Evolutionary conservation across 495 filamentous ascomycete genomes (phyloP), one percentile per base, ranked within the genome.

Genomic region (Neurospora intermedia): DNA sequence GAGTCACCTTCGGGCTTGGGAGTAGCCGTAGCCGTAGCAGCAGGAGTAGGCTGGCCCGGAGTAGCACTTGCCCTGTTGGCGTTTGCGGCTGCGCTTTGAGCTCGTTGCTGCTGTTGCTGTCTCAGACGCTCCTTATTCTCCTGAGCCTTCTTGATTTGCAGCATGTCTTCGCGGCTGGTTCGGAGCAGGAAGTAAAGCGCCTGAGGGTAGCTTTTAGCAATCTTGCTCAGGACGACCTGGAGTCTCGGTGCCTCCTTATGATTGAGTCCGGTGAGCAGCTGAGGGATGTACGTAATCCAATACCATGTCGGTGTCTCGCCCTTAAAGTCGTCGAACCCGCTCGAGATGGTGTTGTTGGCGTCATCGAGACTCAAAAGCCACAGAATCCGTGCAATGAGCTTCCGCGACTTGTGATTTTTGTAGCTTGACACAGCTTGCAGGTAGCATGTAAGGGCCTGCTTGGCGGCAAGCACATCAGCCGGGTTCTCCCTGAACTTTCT

Each of bases 201-300:
- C 77, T 99, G 96, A 3, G 96, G 96, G 80, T 94, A 98, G 3
- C 89, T 86, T 84, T 97, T 98, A 43, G 96, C 96, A 77, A 99
- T 94, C 84, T 97, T 98, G 31, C 92, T 86, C 27, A 99, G 85
- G 43, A 99, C 91, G 66, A 83, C 86, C 72, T 94, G 90, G 73
- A 94, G 91, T 69, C 96, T 89, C n/a, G 88, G 88, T 18, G 93
- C 94, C 82, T 99, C 96, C 72, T 93, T 93, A 75, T 97, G 91
- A 11, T 91, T 92, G 73, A 98, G 85, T 70, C 94, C 94, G 48
- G 91, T 93, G 39, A 99, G 86, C 54, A 99, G 88, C 79, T 99
- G 96, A 31, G 96, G 96, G 75, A 99, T 98, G 80, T 94, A 99
- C 0, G 96, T 98, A 72, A 98, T 98, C 96, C 96, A 99, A 81